These are phyloP conservation scores for Claviceps capensis DNA, from an alignment of 2,329 filamentous ascomycete genomes.

Conservation along the genomic window DNA sequence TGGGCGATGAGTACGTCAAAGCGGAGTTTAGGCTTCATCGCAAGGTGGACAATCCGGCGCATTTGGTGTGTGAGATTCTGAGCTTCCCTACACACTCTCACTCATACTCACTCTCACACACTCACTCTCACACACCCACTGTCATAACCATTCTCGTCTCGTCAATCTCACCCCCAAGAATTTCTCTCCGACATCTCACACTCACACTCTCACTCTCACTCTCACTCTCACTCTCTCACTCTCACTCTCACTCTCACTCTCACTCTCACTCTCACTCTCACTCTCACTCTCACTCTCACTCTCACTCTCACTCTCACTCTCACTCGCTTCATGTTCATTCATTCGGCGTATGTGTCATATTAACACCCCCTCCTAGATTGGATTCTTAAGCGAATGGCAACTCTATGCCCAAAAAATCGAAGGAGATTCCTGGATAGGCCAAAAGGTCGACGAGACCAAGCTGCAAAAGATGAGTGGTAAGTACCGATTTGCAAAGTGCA, in stretches of 20 bases:
- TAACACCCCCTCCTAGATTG: conserved; percentile 45
- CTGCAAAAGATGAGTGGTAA: conserved; percentile 88
- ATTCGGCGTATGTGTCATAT: neutral
- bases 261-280: no score
- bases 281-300: neutral
- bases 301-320: neutral
- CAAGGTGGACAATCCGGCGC: conserved; percentile 76
- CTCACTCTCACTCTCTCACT: no score
- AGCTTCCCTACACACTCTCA: no score
- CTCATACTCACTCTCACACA: no score
- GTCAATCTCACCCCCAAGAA: no score
- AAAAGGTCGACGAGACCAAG: conserved; percentile 70
- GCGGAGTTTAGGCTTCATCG: conserved; percentile 79
- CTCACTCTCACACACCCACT: no score
- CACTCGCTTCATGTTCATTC: neutral
- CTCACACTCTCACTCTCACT: no score
- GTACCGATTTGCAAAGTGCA: conserved; percentile 15
- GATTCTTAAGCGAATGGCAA: conserved; percentile 95
- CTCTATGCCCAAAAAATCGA: conserved; percentile 86
- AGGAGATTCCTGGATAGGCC: conserved; percentile 71
- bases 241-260: no score
- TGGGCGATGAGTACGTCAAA: conserved; percentile 91
- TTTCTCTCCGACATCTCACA: no score
- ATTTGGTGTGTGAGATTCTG: conserved; percentile 49
- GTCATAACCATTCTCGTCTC: no score